Base-by-base conservation (phyloP, 208 protist genomes). In the Polymyxa betae region DNA sequence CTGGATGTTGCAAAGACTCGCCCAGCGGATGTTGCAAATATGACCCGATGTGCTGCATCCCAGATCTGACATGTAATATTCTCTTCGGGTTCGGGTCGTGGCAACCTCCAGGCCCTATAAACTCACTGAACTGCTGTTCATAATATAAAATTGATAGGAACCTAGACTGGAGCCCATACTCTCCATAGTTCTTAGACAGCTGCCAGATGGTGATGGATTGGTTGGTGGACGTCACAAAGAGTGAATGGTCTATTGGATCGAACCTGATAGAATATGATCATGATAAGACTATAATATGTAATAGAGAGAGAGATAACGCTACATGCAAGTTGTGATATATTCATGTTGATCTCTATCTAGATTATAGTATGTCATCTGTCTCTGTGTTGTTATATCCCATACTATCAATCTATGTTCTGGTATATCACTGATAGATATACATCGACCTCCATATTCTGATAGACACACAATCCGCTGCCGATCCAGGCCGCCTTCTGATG, bases 171-270 rank as follows among this genome's bases (percentile, higher is more conserved):
- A 82, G 72, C 5, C 16, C 35, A n/a, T 82, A 82, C n/a, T 82
- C 72, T 12, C 72, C 72, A 43, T 5, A 82, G 5, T 35, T 5
- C 40, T 82, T 82, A 5, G 35, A 5, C 35, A 35, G 12, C n/a
- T 82, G 35, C 72, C 72, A 82, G 16, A 43, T 35, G 72, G n/a
- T 82, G n/a, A 82, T 35, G 35, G 72, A 35, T n/a, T 5, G 16
- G 5, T 5, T 5, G 35, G 35, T 43, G n/a, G 35, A 35, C 5
- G 16, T 40, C 16, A 12, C n/a, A n/a, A 82, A 82, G 5, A 43
- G 5, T 12, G 72, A 82, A n/a, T 82, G 72, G n/a, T 82, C 72
- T 5, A n/a, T 43, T 43, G 72, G 72, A 43, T 82, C 72, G 72
- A 82, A 82, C n/a, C 35, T 45, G 72, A 43, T 82, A 5, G 72